Percentiles rank a stretch among this genome's conserved stretches.
phyloP scores from a whole-genome alignment of 768 basidiomycete genomes.

The Megacollybia marginata region DNA sequence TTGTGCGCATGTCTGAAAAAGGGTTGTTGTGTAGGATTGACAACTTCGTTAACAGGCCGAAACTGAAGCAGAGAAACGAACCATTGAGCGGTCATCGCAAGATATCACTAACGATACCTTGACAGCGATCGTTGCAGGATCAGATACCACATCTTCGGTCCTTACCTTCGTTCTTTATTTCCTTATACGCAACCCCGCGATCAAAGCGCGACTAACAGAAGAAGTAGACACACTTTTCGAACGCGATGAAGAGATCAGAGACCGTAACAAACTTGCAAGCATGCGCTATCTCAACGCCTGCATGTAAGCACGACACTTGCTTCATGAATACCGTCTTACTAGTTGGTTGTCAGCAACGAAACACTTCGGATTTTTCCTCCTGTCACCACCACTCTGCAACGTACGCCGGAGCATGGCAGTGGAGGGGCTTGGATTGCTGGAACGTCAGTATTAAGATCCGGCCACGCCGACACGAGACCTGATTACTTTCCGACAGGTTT shows the following conservation, averaged over 20 bases:
- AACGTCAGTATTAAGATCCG: slow-evolving; percentile 10
- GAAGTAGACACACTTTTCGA: slow-evolving; percentile 19
- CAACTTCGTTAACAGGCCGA: no score
- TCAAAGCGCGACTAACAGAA: slow-evolving; percentile 15
- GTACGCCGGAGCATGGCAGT: slow-evolving; percentile 23
- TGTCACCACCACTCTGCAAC: slow-evolving; percentile 23
- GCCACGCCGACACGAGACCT: not conserved
- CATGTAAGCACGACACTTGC: slow-evolving; percentile 19
- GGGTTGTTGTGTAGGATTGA: no score
- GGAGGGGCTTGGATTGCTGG: slow-evolving; percentile 22
- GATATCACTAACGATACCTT: slow-evolving; percentile 15
- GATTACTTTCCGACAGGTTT: slow-evolving; percentile 15
- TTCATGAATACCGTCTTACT: not conserved
- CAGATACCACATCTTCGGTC: slow-evolving; percentile 22
- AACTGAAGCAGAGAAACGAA: no score
- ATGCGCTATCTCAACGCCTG: slow-evolving; percentile 25
- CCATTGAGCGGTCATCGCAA: not conserved
- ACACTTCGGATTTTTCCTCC: slow-evolving; percentile 29
- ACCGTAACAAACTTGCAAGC: slow-evolving; percentile 14
- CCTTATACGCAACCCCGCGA: slow-evolving; percentile 17
- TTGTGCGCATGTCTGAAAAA: slow-evolving; percentile 6
- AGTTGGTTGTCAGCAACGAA: slow-evolving; percentile 22
- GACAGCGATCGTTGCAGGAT: slow-evolving; percentile 24
- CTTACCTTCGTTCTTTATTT: slow-evolving; percentile 20
- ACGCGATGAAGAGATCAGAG: slow-evolving; percentile 6